Base-by-base conservation (phyloP, 768 basidiomycete species). In the Tricholoma hemisulphureum region DNA sequence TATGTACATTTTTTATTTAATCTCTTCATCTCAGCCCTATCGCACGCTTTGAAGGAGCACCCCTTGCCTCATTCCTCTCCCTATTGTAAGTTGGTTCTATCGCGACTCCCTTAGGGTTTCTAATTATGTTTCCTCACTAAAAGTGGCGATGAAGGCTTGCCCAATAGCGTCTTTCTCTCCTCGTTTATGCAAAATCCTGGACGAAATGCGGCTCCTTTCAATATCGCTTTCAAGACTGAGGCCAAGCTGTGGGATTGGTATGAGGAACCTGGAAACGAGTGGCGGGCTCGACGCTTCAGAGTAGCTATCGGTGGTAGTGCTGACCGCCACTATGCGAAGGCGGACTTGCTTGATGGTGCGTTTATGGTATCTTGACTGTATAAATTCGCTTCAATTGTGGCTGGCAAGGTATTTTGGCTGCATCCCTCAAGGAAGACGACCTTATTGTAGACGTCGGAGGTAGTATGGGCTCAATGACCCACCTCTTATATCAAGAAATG, bases 361-460 rank as follows among this genome's bases (percentile, higher is more conserved):
- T n/a, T n/a, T n/a, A n/a, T n/a, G n/a, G n/a, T n/a, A n/a, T 24
- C 9, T 18, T 29, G 23, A 28, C 14, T 10, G 16, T 37, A 35
- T 35, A 52, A n/a, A 10, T 31, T 45, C 18, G 18, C 23, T 37
- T 21, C 21, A 20, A 43, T 60, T 66, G 49, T n/a, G 54, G 65
- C 11, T 61, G 65, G 58, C n/a, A n/a, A n/a, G n/a, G n/a, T n/a
- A n/a, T n/a, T n/a, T n/a, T n/a, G n/a, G n/a, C n/a, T n/a, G 46
- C 59, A 11, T 18, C 45, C 8, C 51, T 71, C 11, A 58, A 63
- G 2, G 48, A 59, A 1, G 64, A 58, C 7, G 59, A 60, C 18
- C 50, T 65, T 18, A 52, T 72, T 14, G 72, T 74, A 4, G 72
- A 74, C 32, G 71, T 78, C 4, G 77, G 76, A 6, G 75, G 75